Conservation (phyloP, 306 rosid genomes). For the Cicer chorassanicum region DNA sequence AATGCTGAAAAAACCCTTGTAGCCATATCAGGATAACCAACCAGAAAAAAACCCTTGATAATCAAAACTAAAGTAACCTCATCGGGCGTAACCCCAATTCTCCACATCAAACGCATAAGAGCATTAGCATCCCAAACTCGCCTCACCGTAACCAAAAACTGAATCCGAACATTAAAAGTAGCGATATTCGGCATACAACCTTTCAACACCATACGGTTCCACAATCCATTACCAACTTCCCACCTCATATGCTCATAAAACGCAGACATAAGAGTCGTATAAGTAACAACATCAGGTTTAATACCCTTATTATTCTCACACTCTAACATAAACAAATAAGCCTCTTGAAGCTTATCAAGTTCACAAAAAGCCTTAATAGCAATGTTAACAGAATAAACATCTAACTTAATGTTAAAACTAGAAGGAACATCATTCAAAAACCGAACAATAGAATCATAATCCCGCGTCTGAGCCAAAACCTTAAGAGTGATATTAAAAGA, state of each 20-base stretch:
- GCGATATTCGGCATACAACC: constrained; percentile 69
- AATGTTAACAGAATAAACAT: constrained; percentile 62
- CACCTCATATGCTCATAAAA: constrained; percentile 57
- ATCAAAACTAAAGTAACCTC: constrained; percentile 73
- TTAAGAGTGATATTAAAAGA: constrained; percentile 72
- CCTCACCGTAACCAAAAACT: constrained; percentile 55
- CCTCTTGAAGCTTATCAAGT: constrained; percentile 49
- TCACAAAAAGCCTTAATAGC: constrained; percentile 67
- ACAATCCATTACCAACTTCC: constrained; percentile 74
- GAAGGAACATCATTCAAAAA: constrained; percentile 43
- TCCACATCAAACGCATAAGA: constrained; percentile 60
- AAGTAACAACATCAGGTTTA: constrained; percentile 71
- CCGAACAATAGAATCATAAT: constrained; percentile 45
- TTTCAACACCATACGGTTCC: constrained; percentile 78
- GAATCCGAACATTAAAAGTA: constrained; percentile 76
- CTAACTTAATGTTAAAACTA: constrained; percentile 56
- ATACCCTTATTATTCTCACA: constrained; percentile 57
- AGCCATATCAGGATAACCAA: constrained; percentile 69
- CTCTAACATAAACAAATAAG: constrained; percentile 62
- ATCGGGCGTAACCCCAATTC: constrained; percentile 61
- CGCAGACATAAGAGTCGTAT: constrained; percentile 70
- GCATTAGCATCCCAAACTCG: constrained; percentile 76
- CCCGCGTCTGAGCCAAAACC: constrained; percentile 57
- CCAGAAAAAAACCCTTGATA: constrained; percentile 71
- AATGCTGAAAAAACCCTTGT: constrained; percentile 65